These are phyloP conservation scores for Schrenkiella parvula DNA, from an alignment of 345 rosid species.

Conservation along the genomic window DNA sequence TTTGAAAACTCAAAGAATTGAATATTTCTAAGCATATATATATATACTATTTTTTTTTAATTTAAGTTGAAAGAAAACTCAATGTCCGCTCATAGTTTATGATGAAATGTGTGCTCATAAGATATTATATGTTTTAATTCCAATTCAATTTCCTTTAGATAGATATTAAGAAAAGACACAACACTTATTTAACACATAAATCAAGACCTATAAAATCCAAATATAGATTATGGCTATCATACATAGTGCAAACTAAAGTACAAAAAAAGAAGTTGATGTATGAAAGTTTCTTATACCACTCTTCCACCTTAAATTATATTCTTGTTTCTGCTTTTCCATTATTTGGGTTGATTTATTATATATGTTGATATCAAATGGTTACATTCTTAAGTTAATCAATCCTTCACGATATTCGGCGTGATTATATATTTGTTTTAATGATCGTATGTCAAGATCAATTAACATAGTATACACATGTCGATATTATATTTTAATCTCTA, in stretches of 20 bases:
- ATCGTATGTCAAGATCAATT: background rate
- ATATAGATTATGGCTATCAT: conserved; percentile 5
- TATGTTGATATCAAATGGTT: background rate
- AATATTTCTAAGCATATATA: no score
- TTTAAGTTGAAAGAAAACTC: background rate
- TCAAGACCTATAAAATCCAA: conserved; percentile 18
- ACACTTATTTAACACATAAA: conserved; percentile 13
- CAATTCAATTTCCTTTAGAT: background rate
- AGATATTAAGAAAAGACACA: background rate
- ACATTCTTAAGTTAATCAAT: background rate
- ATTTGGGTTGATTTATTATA: background rate
- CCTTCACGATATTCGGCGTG: background rate
- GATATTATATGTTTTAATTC: background rate
- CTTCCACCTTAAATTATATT: conserved; percentile 17
- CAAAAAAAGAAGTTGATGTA: background rate
- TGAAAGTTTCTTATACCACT: background rate
- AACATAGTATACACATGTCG: background rate
- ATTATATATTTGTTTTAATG: background rate
- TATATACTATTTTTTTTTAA: no score
- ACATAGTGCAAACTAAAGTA: conserved; percentile 29
- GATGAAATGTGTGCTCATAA: background rate
- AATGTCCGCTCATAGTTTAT: background rate
- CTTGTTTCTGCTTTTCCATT: conserved; percentile 11
- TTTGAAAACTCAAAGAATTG: background rate
- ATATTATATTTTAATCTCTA: background rate